Conservation (phyloP, 2,329 filamentous ascomycete species). For the Lachnellula arida region DNA sequence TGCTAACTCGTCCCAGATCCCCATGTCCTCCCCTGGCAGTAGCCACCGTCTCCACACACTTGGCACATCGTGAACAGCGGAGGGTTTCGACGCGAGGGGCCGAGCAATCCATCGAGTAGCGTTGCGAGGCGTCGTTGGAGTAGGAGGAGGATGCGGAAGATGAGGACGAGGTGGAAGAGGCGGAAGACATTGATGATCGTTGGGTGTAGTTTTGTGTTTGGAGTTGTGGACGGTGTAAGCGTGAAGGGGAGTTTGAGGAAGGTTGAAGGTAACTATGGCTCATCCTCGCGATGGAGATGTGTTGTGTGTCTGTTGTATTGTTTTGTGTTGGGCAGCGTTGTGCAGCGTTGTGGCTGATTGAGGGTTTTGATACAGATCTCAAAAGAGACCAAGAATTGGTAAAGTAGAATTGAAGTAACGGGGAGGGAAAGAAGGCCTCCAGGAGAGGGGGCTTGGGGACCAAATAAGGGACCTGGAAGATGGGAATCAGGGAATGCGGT, state of each 20-base stretch:
- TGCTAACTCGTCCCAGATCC: slow-evolving; percentile 29
- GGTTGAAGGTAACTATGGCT: background rate
- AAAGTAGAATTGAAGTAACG: too few species aligned
- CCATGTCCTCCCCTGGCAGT: slow-evolving; percentile 4
- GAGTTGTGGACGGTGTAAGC: slow-evolving; percentile 10
- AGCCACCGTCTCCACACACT: slow-evolving; percentile 55
- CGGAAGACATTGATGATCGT: slow-evolving; percentile 19
- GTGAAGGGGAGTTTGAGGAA: slow-evolving; percentile 2
- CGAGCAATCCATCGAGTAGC: slow-evolving; percentile 15
- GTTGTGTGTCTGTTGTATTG: background rate
- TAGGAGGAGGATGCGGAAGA: slow-evolving; percentile 19
- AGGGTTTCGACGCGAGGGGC: slow-evolving; percentile 47
- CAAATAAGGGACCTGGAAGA: background rate
- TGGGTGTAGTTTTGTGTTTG: slow-evolving; percentile 1
- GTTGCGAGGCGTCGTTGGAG: slow-evolving; percentile 1
- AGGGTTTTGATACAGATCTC: too few species aligned
- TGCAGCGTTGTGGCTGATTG: background rate
- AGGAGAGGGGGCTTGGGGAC: background rate
- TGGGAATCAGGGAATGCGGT: background rate
- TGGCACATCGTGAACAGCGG: slow-evolving; percentile 58
- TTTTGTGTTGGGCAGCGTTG: background rate
- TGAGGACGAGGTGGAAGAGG: slow-evolving; percentile 15
- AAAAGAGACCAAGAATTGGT: too few species aligned
- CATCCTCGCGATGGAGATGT: background rate
- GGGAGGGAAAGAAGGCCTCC: too few species aligned